Base-by-base conservation (phyloP, 306 rosid species). In the Quercus parvula region DNA sequence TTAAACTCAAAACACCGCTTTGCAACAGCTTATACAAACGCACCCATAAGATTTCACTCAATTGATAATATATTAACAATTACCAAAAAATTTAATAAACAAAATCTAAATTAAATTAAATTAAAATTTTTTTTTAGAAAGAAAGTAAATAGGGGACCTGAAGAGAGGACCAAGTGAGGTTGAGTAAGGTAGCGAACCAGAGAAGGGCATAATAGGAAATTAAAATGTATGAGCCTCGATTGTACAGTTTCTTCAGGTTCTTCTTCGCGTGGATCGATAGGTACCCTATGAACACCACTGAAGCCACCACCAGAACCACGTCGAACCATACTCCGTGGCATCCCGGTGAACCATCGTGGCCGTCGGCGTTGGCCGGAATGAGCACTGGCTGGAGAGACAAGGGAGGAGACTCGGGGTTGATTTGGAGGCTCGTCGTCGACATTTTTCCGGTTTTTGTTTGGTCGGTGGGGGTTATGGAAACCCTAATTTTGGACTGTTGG, bases 121-220 rank as follows among this genome's bases (percentile, higher is more conserved):
- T 35, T 35, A 35, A 35, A 0, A 1, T 6, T 6, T 35, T 33
- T 35, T 35, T 35, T 38, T 2, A 41, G 11, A 41, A 41, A 41
- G 46, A 41, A 41, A 41, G 46, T 41, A 41, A 41, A 41, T 41
- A 41, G 46, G 46, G 46, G 46, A 87, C 96, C 96, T 88, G 97
- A 81, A 88, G 87, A 76, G 81, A 71, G 79, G 91, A 93, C 88
- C 92, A 88, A 33, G 86, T 74, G 30, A 93, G 91, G 84, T 93
- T 89, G 44, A 88, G 78, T 35, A 89, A 78, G 66, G 87, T 85
- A 46, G 85, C 89, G 56, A 84, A 61, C 94, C 96, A 93, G 55
- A 91, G 92, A 8, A 91, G 90, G 81, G 88, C 89, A 76, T 86
- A 91, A 73, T 83, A 89, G 80, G 90, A 87, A 74, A 88, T 77